Evolutionary conservation across 768 basidiomycete genomes (phyloP).

Genomic region (Termitomyces heimii): DNA sequence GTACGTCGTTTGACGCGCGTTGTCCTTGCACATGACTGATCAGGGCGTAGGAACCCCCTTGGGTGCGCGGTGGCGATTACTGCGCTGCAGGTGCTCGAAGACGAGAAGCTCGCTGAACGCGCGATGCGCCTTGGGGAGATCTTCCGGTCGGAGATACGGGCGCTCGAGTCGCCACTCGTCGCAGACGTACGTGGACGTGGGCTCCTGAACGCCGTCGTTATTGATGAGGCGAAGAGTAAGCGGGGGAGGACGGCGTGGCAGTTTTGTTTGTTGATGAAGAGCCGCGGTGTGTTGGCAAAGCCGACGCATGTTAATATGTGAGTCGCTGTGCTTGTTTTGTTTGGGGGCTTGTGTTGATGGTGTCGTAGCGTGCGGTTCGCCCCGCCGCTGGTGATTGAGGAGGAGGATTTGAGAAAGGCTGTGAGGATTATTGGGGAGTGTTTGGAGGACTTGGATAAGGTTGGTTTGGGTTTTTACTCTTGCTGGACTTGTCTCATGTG

Average conservation of each 20-base stretch:
- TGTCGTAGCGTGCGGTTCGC: conserved; percentile 83
- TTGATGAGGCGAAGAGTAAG: conserved; percentile 74
- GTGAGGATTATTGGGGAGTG: conserved; percentile 73
- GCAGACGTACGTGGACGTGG: conserved; percentile 81
- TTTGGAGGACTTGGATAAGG: conserved; percentile 76
- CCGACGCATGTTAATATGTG: conserved; percentile 95
- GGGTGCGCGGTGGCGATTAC: conserved; percentile 96
- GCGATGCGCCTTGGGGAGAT: conserved; percentile 73
- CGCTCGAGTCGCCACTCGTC: conserved; percentile 65
- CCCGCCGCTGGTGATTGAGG: conserved; percentile 91
- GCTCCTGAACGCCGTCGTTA: conserved; percentile 88
- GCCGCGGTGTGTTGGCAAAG: conserved; percentile 88
- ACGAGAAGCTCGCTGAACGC: conserved; percentile 80
- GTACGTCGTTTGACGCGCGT: conserved; percentile 31
- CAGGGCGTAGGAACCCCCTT: conserved; percentile 70
- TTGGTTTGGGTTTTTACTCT: conserved; percentile 18
- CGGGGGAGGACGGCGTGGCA: conserved; percentile 93
- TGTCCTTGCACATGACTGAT: background rate
- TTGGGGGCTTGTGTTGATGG: background rate
- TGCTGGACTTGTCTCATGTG: background rate
- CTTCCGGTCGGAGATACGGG: conserved; percentile 64
- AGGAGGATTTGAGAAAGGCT: conserved; percentile 73
- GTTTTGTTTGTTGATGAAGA: conserved; percentile 88
- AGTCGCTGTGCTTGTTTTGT: conserved; percentile 22
- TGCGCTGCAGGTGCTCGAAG: conserved; percentile 84